Evolutionary conservation across 768 basidiomycete genomes (phyloP), one percentile per base, ranked within the genome.

Genomic region (Solioccasus polychromus): DNA sequence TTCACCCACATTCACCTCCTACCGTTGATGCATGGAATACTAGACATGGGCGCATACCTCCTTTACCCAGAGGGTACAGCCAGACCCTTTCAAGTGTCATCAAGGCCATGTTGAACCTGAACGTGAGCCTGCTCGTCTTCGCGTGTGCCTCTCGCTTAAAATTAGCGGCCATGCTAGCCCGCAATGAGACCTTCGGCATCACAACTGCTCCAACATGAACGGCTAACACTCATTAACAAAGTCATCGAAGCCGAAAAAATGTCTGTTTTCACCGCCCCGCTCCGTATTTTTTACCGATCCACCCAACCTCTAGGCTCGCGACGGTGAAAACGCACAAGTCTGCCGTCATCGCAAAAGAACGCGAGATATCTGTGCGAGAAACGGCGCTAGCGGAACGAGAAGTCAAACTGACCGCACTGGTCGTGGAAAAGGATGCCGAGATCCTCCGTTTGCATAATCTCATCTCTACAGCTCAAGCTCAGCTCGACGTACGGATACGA

Each of bases 41-140:
- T 50, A 88, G 86, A 55, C 91, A 87, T 51, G 92, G 89, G 12
- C 82, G 89, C n/a, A 89, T 95, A 64, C 93, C 92, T 8, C 91
- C 91, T 3, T 68, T 96, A 36, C 92, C 93, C 1, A 76, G 82
- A 52, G 83, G 85, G 7, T 95, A 94, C 62, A 88, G 87, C 15
- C 81, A 82, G 47, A 71, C 80, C 2, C 67, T 93, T 14, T 73
- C 77, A 5, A 72, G 72, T n/a, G 77, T 87, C 46, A 92, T 94
- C 58, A 91, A 86, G 60, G 77, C 86, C 0, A 93, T 95, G 92
- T 65, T 93, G 14, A 89, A 83, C 62, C 71, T 91, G 12, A 91
- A 91, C 57, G 91, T 92, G 58, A 54, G 76, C 60, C 24, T 5
- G 22, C 28, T 26, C 8, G 9, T 15, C n/a, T 44, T 44, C n/a